Conservation (phyloP, 139 green algal genomes). For the Edaphochlamys debaryana region DNA sequence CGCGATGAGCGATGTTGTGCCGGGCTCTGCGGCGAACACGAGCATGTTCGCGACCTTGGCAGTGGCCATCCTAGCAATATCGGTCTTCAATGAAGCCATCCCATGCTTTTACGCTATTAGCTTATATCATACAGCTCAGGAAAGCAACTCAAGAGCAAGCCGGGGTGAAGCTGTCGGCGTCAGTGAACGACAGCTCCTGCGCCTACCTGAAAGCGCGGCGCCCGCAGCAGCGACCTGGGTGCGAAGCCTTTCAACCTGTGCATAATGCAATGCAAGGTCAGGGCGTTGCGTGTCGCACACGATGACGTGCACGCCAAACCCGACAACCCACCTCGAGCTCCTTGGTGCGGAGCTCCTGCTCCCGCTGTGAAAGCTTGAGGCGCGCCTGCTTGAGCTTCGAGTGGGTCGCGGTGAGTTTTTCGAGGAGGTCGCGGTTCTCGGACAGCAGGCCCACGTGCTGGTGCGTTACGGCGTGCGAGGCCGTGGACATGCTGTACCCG, state of each 20-base stretch:
- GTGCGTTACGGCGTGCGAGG: neutral
- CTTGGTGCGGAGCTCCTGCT: constrained; percentile 13
- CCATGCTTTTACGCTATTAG: too few species aligned
- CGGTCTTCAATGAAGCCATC: too few species aligned
- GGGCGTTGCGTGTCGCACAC: too few species aligned
- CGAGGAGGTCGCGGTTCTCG: constrained; percentile 49
- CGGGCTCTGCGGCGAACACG: neutral
- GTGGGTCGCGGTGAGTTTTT: constrained; percentile 40
- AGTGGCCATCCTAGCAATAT: too few species aligned
- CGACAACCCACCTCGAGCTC: constrained; percentile 25
- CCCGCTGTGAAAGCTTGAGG: constrained; percentile 14
- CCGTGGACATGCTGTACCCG: constrained; percentile 3
- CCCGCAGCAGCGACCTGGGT: constrained; percentile 23
- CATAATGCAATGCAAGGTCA: neutral
- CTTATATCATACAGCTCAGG: too few species aligned
- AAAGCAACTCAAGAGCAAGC: too few species aligned
- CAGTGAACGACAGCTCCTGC: too few species aligned
- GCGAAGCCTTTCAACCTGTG: neutral
- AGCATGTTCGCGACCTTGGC: neutral
- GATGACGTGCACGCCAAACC: too few species aligned
- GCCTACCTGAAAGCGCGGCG: constrained; percentile 1
- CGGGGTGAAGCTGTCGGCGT: too few species aligned
- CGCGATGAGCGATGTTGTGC: neutral
- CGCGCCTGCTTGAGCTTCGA: constrained; percentile 48
- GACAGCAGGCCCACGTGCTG: constrained; percentile 17